Conservation (phyloP, 352 stramenopile genomes). For the Globisporangium spinosum region DNA sequence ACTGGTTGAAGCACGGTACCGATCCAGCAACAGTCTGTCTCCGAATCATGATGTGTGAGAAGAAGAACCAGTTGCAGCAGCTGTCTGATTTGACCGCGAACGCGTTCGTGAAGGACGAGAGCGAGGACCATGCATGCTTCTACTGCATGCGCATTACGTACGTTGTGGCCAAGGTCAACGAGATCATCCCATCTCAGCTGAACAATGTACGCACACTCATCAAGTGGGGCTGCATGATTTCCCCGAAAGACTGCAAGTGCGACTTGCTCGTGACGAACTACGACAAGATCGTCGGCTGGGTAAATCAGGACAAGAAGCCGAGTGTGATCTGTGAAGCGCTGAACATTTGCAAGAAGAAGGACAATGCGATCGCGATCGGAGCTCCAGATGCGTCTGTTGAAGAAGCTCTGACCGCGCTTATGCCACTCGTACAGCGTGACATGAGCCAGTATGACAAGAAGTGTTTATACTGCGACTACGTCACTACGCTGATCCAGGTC, state of each 20-base stretch:
- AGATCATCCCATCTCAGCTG: constrained; percentile 11
- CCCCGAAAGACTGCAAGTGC: constrained; percentile 16
- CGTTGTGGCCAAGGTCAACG: constrained; percentile 13
- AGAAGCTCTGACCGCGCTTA: constrained; percentile 11
- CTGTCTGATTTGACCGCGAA: constrained; percentile 5
- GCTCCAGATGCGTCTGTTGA: constrained; percentile 13
- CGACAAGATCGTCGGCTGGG: constrained; percentile 15
- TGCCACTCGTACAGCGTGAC: neutral
- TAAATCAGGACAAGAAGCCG: constrained; percentile 12
- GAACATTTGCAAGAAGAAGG: constrained; percentile 16
- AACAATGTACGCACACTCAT: constrained; percentile 3
- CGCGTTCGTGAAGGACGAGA: neutral
- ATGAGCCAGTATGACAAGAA: constrained; percentile 22
- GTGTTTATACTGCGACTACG: constrained; percentile 61
- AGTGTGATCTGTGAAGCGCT: constrained; percentile 14
- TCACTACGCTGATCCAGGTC: constrained; percentile 55
- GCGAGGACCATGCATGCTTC: constrained; percentile 8
- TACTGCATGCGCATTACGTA: constrained; percentile 13
- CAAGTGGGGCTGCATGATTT: constrained; percentile 16
- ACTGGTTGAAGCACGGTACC: constrained; percentile 72
- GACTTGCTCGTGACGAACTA: constrained; percentile 18
- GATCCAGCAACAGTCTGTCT: constrained; percentile 56
- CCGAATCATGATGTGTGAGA: constrained; percentile 56
- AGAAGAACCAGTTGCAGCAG: constrained; percentile 5
- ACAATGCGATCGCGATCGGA: neutral